These are phyloP conservation scores for Jimgerdemannia flammicorona DNA, from an alignment of 192 early-diverging fungal genomes.

Conservation along the genomic window DNA sequence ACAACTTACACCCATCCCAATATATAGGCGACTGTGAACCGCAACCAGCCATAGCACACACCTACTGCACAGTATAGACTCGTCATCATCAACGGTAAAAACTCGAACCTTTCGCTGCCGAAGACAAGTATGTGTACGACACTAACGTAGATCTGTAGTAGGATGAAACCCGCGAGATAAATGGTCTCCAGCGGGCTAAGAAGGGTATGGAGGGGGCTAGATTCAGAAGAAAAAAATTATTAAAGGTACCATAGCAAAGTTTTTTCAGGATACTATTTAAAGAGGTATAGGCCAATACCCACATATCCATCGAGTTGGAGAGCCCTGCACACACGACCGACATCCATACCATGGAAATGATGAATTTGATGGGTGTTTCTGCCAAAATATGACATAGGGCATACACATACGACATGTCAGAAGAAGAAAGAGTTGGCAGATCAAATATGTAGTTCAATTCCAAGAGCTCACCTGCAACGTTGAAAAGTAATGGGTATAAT, in stretches of 20 bases:
- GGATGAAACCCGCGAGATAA: constrained; percentile 55
- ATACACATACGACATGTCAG: not conserved
- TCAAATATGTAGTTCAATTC: not conserved
- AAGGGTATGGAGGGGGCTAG: constrained; percentile 9
- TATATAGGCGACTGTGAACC: constrained; percentile 38
- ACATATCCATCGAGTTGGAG: constrained; percentile 18
- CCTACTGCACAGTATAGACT: constrained; percentile 77
- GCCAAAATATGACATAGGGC: not conserved
- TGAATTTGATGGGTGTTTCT: constrained; percentile 35
- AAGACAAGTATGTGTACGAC: constrained; percentile 52
- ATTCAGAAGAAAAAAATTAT: not conserved
- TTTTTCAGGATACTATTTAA: not conserved
- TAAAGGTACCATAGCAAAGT: not conserved
- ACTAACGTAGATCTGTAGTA: constrained; percentile 50
- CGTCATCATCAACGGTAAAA: constrained; percentile 79
- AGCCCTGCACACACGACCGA: constrained; percentile 17
- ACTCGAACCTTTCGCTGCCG: constrained; percentile 52
- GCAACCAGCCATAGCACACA: constrained; percentile 65
- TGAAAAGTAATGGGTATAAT: constrained; percentile 71
- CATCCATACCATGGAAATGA: constrained; percentile 24
- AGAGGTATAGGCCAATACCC: not conserved
- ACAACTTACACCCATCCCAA: not conserved
- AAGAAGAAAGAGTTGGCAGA: constrained; percentile 5
- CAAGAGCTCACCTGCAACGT: constrained; percentile 48
- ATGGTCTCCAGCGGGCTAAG: constrained; percentile 37